These are phyloP conservation scores for Fraxinus anomala DNA, from an alignment of 257 asterid species.

Conservation along the genomic window DNA sequence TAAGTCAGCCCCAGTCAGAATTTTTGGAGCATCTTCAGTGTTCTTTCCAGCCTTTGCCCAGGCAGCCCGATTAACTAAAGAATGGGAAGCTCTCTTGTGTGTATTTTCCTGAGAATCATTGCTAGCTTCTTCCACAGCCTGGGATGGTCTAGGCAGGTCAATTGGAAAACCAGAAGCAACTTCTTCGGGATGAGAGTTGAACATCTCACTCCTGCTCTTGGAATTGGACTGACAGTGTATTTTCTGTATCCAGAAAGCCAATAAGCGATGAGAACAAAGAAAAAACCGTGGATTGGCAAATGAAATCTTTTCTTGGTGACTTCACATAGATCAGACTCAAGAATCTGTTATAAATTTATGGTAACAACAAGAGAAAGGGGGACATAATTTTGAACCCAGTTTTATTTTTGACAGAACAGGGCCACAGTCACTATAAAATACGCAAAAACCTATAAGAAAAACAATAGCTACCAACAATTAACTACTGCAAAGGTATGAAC, in stretches of 20 bases:
- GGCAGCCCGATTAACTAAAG: slow-evolving; percentile 80
- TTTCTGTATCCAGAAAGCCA: slow-evolving; percentile 53
- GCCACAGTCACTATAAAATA: too few species aligned
- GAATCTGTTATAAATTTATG: background rate
- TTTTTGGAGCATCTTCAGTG: slow-evolving; percentile 60
- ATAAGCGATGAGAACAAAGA: background rate
- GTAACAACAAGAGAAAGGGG: background rate
- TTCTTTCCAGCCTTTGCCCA: slow-evolving; percentile 75
- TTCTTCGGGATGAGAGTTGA: slow-evolving; percentile 85
- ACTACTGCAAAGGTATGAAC: too few species aligned
- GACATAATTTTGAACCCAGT: background rate
- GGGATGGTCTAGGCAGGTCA: slow-evolving; percentile 87
- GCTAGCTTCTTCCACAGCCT: slow-evolving; percentile 57
- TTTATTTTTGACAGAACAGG: background rate
- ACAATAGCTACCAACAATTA: too few species aligned
- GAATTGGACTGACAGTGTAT: slow-evolving; percentile 71
- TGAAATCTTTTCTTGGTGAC: background rate
- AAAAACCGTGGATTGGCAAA: background rate
- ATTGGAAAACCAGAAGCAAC: slow-evolving; percentile 95
- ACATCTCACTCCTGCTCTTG: slow-evolving; percentile 97
- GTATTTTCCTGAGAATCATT: slow-evolving; percentile 47
- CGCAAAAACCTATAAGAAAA: too few species aligned
- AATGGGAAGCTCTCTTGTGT: slow-evolving; percentile 84
- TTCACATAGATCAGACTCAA: background rate
- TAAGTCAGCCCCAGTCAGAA: slow-evolving; percentile 45